Percentiles rank a stretch among this genome's conserved stretches.
Evolutionary conservation across 2,329 filamentous ascomycete species (phyloP).

Genomic region (Hortaea sp.): DNA sequence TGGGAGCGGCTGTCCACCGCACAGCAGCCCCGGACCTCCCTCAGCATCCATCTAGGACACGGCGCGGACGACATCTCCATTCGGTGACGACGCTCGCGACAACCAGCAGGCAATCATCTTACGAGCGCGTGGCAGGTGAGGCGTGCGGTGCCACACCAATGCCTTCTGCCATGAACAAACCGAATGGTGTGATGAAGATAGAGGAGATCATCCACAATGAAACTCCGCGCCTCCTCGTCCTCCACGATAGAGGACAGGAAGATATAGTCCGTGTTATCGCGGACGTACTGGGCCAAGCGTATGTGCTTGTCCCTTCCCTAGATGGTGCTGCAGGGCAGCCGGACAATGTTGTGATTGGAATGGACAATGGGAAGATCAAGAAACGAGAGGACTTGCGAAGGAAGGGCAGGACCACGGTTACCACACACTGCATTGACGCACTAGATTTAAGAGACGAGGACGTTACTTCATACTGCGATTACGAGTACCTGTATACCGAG

Average conservation of each 20-base stretch:
- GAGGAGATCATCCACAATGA: slow-evolving; percentile 23
- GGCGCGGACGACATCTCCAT: slow-evolving; percentile 24
- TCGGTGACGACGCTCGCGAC: slow-evolving; percentile 12
- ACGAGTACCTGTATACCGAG: slow-evolving; percentile 76
- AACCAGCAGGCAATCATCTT: background rate
- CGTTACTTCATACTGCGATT: slow-evolving; percentile 62
- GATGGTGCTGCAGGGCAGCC: slow-evolving; percentile 45
- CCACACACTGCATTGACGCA: slow-evolving; percentile 64
- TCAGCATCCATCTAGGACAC: slow-evolving; percentile 21
- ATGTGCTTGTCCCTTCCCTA: slow-evolving; percentile 49
- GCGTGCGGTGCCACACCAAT: background rate
- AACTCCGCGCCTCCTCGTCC: slow-evolving; percentile 39
- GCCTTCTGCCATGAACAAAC: slow-evolving; percentile 9
- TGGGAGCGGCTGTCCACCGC: slow-evolving; percentile 16
- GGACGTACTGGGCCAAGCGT: slow-evolving; percentile 67
- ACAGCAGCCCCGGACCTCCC: slow-evolving; percentile 18
- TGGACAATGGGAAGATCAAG: slow-evolving; percentile 48
- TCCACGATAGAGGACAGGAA: slow-evolving; percentile 63
- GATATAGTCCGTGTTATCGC: slow-evolving; percentile 65
- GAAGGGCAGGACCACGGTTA: slow-evolving; percentile 56
- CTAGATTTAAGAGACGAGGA: slow-evolving; percentile 48
- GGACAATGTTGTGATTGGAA: slow-evolving; percentile 57
- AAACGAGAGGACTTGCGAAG: slow-evolving; percentile 48
- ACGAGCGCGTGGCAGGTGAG: background rate
- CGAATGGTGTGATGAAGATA: slow-evolving; percentile 21